These are phyloP conservation scores for Nakaseomyces kungkrabaensis DNA, from an alignment of 1,139 yeast species.

Conservation along the genomic window DNA sequence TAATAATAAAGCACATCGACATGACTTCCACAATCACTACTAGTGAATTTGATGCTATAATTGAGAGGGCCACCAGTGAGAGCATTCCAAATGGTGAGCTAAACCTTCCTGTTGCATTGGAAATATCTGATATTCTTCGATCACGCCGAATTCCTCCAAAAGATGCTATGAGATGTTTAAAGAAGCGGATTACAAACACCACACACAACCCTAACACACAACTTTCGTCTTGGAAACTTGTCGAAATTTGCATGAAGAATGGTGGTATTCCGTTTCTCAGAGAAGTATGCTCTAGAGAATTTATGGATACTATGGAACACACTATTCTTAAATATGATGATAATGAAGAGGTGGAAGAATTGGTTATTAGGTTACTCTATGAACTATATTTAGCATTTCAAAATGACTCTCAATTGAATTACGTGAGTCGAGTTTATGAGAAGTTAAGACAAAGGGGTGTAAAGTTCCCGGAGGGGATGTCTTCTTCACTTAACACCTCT, in stretches of 20 bases:
- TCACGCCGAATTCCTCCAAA: slow-evolving; percentile 75
- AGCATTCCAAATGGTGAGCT: slow-evolving; percentile 86
- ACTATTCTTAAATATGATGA: slow-evolving; percentile 30
- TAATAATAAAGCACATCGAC: background rate
- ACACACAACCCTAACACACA: slow-evolving; percentile 68
- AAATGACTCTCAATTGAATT: slow-evolving; percentile 54
- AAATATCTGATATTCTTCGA: slow-evolving; percentile 78
- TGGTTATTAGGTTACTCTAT: slow-evolving; percentile 57
- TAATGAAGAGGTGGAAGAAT: slow-evolving; percentile 45
- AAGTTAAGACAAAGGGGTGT: slow-evolving; percentile 55
- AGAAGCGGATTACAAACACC: slow-evolving; percentile 56
- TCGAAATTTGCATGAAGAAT: slow-evolving; percentile 84
- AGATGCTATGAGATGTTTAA: slow-evolving; percentile 75
- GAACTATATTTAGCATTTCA: slow-evolving; percentile 71
- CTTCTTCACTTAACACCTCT: slow-evolving; percentile 27
- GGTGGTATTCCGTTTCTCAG: slow-evolving; percentile 79
- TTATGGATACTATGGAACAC: slow-evolving; percentile 63
- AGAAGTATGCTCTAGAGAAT: slow-evolving; percentile 78
- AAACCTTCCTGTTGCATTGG: slow-evolving; percentile 62
- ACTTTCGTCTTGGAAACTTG: slow-evolving; percentile 60
- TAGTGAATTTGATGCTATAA: slow-evolving; percentile 50
- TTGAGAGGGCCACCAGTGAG: slow-evolving; percentile 77
- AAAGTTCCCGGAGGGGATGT: slow-evolving; percentile 47
- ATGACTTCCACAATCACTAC: slow-evolving; percentile 21
- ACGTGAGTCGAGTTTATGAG: slow-evolving; percentile 54